Conservation (phyloP, 2,329 filamentous ascomycete genomes). For the Cordyceps tenuipes region DNA sequence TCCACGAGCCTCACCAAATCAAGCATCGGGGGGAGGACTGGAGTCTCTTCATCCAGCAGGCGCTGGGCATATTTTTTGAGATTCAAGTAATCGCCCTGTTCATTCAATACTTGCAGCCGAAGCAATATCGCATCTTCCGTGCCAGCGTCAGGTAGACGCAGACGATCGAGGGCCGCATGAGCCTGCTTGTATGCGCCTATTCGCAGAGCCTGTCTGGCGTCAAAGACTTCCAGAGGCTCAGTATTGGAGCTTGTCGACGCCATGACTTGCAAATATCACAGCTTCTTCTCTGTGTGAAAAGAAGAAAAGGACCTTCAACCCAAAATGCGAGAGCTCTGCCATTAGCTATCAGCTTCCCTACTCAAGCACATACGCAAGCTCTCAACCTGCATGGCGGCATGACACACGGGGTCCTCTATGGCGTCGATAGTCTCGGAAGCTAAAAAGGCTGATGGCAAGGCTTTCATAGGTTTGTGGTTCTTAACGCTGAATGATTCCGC, state of each 20-base stretch:
- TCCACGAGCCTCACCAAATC: not conserved
- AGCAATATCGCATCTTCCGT: not conserved
- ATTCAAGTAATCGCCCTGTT: not conserved
- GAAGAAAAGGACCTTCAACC: too few relatives aligned
- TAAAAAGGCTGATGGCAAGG: not conserved
- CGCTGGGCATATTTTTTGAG: not conserved
- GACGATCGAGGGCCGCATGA: not conserved
- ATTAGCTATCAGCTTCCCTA: not conserved
- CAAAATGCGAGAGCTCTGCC: not conserved
- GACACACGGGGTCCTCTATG: not conserved
- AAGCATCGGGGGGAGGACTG: not conserved
- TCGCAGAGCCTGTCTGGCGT: not conserved
- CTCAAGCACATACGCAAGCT: not conserved
- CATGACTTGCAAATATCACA: not conserved
- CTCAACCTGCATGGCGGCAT: not conserved
- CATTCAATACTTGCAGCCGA: not conserved
- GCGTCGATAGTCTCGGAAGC: not conserved
- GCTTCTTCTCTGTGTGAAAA: not conserved
- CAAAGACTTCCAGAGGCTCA: slow-evolving; percentile 1
- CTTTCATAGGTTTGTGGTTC: not conserved
- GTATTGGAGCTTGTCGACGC: not conserved
- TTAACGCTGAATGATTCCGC: not conserved
- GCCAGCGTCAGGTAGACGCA: not conserved
- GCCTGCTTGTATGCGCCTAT: not conserved
- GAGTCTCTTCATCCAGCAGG: not conserved